These are phyloP conservation scores for Colletotrichum somersetense DNA, from an alignment of 2,329 filamentous ascomycete species.

Conservation along the genomic window DNA sequence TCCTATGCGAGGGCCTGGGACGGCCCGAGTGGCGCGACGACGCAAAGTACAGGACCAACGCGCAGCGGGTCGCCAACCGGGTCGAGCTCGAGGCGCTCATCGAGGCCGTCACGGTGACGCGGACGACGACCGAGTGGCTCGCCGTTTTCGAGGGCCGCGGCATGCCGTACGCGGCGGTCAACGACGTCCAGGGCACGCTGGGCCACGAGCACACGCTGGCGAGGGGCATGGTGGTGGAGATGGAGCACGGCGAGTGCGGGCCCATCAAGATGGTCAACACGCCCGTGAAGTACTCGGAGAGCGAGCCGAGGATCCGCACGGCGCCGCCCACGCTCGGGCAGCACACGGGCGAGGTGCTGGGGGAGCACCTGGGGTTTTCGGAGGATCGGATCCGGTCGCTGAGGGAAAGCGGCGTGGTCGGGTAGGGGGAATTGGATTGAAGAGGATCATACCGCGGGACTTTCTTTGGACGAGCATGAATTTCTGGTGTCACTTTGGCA, in stretches of 20 bases:
- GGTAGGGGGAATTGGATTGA: conserved; percentile 49
- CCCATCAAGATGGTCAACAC: conserved; percentile 92
- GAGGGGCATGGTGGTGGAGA: conserved; percentile 88
- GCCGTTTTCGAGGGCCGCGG: conserved; percentile 88
- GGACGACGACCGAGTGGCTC: conserved; percentile 91
- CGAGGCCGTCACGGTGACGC: conserved; percentile 78
- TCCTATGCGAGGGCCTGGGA: conserved; percentile 72
- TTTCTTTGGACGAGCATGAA: background rate
- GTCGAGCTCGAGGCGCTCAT: conserved; percentile 82
- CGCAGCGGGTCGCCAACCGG: conserved; percentile 77
- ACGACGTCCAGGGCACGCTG: conserved; percentile 88
- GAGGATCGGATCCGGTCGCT: conserved; percentile 71
- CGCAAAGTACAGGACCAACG: conserved; percentile 71
- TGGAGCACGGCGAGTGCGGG: conserved; percentile 87
- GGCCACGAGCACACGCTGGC: conserved; percentile 88
- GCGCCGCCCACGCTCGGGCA: conserved; percentile 88
- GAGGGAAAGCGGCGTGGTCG: conserved; percentile 75
- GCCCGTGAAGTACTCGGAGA: conserved; percentile 92
- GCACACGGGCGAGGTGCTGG: conserved; percentile 84
- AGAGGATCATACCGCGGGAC: too few relatives aligned
- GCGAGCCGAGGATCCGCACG: conserved; percentile 79
- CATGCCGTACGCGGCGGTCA: conserved; percentile 92
- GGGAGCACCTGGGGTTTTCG: conserved; percentile 71
- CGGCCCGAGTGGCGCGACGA: conserved; percentile 72
- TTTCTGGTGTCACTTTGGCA: background rate